Evolutionary conservation across 1,284 basidiomycete genomes (phyloP).

Genomic region (Anthracocystis panici-leucophaei): DNA sequence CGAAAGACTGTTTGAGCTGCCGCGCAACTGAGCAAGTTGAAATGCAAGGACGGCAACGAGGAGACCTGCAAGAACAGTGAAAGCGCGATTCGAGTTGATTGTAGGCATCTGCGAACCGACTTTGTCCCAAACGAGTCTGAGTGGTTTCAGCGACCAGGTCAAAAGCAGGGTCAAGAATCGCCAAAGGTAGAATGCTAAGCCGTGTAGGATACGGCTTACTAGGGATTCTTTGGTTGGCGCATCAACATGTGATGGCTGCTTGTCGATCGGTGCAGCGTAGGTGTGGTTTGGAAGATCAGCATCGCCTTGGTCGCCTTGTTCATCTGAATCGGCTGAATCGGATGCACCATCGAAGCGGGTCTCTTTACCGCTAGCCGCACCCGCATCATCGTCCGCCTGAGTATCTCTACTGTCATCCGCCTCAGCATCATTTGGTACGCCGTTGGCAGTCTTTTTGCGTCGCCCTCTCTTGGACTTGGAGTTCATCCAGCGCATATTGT

Average conservation of each 20-base stretch:
- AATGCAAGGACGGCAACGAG: not conserved
- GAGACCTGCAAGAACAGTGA: not conserved
- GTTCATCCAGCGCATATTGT: slow-evolving; percentile 34
- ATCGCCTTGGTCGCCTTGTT: not conserved
- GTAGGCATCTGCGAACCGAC: not conserved
- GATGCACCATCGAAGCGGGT: slow-evolving; percentile 38
- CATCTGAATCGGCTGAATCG: slow-evolving; percentile 13
- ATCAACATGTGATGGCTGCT: not conserved
- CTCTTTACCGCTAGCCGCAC: slow-evolving; percentile 43
- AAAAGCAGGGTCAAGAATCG: not conserved
- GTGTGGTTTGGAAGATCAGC: not conserved
- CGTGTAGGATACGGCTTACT: not conserved
- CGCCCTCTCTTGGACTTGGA: slow-evolving; percentile 10
- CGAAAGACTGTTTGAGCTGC: not conserved
- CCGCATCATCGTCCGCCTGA: slow-evolving; percentile 28
- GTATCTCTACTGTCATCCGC: slow-evolving; percentile 20
- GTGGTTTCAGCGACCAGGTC: slow-evolving; percentile 1
- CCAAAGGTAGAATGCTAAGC: not conserved
- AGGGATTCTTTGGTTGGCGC: not conserved
- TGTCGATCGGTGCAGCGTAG: not conserved
- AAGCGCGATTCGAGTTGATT: not conserved
- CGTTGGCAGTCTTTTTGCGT: slow-evolving; percentile 21
- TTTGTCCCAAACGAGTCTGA: slow-evolving; percentile 1
- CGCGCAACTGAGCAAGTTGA: not conserved
- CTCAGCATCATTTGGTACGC: not conserved